A percentile compares a stretch with the other conserved stretches of the same genome.
Conservation (phyloP, 306 rosid genomes). For the Malus asiatica region DNA sequence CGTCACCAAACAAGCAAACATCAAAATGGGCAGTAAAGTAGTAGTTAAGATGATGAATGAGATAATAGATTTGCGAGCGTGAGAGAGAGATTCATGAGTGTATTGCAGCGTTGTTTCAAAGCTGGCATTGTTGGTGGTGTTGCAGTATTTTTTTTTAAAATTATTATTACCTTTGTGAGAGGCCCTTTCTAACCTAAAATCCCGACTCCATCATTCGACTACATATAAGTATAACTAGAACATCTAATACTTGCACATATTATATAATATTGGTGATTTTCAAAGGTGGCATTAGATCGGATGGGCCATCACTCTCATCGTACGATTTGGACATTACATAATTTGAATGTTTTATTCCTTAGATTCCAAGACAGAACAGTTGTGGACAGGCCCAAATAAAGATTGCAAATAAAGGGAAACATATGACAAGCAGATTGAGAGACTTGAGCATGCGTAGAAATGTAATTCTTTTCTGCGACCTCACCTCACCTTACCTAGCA, state of each 20-base stretch:
- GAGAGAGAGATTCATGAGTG: no score
- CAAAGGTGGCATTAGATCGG: not conserved
- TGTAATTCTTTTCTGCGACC: not conserved
- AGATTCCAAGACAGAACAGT: not conserved
- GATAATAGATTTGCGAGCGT: no score
- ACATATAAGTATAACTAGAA: not conserved
- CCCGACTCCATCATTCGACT: no score
- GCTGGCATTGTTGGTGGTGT: no score
- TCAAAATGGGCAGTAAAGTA: no score
- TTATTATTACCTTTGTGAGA: no score
- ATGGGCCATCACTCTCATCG: conserved; percentile 2
- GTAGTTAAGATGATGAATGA: no score
- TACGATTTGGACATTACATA: not conserved
- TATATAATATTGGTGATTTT: not conserved
- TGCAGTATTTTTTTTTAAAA: no score
- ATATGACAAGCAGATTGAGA: not conserved
- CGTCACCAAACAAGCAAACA: no score
- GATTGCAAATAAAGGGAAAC: not conserved
- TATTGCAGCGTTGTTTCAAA: no score
- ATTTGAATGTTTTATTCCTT: not conserved
- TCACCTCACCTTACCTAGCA: not conserved
- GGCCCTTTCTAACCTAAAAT: no score
- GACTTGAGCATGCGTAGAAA: not conserved
- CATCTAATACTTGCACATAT: not conserved
- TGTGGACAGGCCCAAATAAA: not conserved